phyloP scores from a whole-genome alignment of 495 filamentous ascomycete species.

The Polyplosphaeria fusca region DNA sequence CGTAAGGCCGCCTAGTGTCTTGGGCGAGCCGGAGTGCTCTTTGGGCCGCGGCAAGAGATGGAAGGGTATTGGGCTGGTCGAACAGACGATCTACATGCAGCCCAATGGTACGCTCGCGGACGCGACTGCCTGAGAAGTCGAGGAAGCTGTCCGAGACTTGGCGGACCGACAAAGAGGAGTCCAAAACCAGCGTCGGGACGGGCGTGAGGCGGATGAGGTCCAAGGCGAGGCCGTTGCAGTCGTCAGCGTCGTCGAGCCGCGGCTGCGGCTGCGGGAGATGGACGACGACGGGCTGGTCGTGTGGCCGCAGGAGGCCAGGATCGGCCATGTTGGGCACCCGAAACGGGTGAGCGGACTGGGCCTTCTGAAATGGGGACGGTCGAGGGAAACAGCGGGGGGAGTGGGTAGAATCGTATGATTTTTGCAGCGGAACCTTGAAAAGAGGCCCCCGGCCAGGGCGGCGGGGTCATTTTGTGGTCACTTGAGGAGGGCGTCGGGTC shows the following conservation, averaged over 20 bases:
- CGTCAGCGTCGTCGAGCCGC: neutral
- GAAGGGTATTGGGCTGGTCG: conserved; percentile 8
- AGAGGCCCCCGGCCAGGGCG: too few relatives aligned
- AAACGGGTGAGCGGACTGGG: neutral
- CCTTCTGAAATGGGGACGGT: neutral
- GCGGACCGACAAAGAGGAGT: conserved; percentile 1
- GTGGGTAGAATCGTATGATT: conserved; percentile 2
- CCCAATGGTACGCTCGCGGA: conserved; percentile 12
- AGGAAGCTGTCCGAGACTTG: conserved; percentile 26
- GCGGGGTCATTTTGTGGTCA: neutral
- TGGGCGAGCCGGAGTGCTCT: conserved; percentile 10
- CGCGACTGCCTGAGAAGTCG: conserved; percentile 8
- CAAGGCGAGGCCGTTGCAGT: neutral
- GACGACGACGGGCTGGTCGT: neutral
- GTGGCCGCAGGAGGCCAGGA: neutral
- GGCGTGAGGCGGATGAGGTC: conserved; percentile 18
- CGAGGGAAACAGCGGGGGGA: neutral
- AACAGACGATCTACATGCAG: conserved; percentile 14
- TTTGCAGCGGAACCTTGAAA: conserved; percentile 8
- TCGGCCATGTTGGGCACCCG: neutral
- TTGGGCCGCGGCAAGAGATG: conserved; percentile 8
- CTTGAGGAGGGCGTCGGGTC: neutral
- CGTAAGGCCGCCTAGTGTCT: conserved; percentile 4
- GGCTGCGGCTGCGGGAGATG: neutral
- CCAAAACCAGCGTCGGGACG: conserved; percentile 18